Conservation (phyloP, 2,329 filamentous ascomycete species). For the Kalmusia sp. region DNA sequence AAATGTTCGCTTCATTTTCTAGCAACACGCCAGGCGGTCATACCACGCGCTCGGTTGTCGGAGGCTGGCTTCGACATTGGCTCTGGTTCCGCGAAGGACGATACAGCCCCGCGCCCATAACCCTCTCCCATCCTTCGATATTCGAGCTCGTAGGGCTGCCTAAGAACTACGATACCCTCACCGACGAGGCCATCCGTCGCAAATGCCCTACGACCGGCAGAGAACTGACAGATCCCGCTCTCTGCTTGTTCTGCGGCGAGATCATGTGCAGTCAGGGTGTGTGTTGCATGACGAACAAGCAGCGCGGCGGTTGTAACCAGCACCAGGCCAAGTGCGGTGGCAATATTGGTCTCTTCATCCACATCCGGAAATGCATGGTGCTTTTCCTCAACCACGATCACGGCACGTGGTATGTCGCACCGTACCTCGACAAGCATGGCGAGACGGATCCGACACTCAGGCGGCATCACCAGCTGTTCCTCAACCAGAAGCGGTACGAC, state of each 20-base stretch:
- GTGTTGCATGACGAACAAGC: conserved; percentile 78
- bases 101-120: conserved; percentile 54
- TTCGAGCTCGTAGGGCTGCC: conserved; percentile 93
- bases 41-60: conserved; percentile 59
- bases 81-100: conserved; percentile 44
- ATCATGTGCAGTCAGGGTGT: conserved; percentile 94
- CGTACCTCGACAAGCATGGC: conserved; percentile 94
- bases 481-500: conserved; percentile 95
- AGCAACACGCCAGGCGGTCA: conserved; percentile 35
- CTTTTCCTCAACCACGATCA: conserved; percentile 83
- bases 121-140: conserved; percentile 82
- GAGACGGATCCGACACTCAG: conserved; percentile 90
- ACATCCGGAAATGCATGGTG: conserved; percentile 93
- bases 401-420: conserved; percentile 85
- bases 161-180: conserved; percentile 88
- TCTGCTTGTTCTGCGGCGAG: conserved; percentile 96
- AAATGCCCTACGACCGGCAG: conserved; percentile 90
- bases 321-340: conserved; percentile 90
- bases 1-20: conserved; percentile 71
- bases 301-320: conserved; percentile 74
- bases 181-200: conserved; percentile 85
- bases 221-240: conserved; percentile 86
- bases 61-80: conserved; percentile 78
- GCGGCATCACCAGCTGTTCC: conserved; percentile 84
- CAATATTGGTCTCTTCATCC: conserved; percentile 92